A percentile compares a stretch with the other conserved stretches of the same genome.
These are phyloP conservation scores for Metarhizium robertsii DNA, from an alignment of 2,329 filamentous ascomycete genomes.

Conservation along the genomic window DNA sequence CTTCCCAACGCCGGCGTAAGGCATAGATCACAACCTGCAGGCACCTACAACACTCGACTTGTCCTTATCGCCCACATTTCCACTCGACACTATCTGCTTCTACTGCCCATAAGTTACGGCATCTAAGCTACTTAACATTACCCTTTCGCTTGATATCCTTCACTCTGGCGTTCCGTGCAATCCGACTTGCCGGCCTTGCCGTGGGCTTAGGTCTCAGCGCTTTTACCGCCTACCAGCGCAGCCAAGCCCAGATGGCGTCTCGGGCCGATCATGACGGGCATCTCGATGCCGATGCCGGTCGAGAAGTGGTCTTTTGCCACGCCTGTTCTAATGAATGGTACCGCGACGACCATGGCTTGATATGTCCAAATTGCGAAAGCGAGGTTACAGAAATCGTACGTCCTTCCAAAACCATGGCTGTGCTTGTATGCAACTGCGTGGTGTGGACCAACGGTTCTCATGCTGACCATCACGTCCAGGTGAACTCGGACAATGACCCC, in stretches of 20 bases:
- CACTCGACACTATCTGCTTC: background rate
- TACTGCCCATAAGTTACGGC: background rate
- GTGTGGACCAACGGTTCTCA: background rate
- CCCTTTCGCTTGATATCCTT: background rate
- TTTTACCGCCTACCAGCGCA: slow-evolving; percentile 43
- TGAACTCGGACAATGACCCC: slow-evolving; percentile 52
- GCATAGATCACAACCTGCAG: background rate
- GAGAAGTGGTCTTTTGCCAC: slow-evolving; percentile 82
- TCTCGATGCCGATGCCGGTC: slow-evolving; percentile 39
- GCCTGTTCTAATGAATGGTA: slow-evolving; percentile 75
- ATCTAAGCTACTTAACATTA: background rate
- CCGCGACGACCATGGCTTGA: slow-evolving; percentile 54
- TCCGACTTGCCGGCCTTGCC: slow-evolving; percentile 45
- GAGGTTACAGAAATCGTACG: slow-evolving; percentile 83
- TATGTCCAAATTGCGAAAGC: slow-evolving; percentile 67
- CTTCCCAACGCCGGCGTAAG: background rate
- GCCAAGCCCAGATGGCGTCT: slow-evolving; percentile 33
- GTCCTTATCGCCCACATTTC: background rate
- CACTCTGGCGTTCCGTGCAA: slow-evolving; percentile 47
- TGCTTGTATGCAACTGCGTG: background rate
- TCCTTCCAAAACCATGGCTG: slow-evolving; percentile 9
- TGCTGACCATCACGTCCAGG: slow-evolving; percentile 25
- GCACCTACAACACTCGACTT: background rate
- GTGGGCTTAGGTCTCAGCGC: slow-evolving; percentile 50
- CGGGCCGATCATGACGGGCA: slow-evolving; percentile 20